Evolutionary conservation across 257 asterid species (phyloP).

Genomic region (Solanum pinnatisectum): DNA sequence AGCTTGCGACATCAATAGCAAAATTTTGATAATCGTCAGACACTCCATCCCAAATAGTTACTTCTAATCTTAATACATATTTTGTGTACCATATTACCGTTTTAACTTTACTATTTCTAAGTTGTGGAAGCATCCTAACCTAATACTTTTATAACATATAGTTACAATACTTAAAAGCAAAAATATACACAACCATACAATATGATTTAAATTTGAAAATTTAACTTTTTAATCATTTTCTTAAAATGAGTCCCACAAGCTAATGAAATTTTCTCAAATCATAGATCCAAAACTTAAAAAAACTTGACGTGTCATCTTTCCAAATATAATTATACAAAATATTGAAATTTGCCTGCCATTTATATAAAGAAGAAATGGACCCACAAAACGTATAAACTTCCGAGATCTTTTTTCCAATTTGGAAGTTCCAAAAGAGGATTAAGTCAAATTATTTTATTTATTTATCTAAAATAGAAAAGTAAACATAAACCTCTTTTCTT

Average conservation of each 20-base stretch:
- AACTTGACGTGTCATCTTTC: background rate
- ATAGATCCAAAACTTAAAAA: background rate
- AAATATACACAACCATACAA: background rate
- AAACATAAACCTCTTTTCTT: background rate
- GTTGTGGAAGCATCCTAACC: background rate
- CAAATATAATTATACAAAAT: background rate
- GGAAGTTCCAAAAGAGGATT: background rate
- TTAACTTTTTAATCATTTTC: background rate
- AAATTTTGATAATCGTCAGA: too few species aligned
- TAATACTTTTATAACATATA: background rate
- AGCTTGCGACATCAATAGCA: background rate
- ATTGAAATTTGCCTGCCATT: background rate
- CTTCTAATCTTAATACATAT: too few species aligned
- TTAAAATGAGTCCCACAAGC: background rate
- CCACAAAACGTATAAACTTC: slow-evolving; percentile 12
- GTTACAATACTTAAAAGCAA: background rate
- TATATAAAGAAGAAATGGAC: slow-evolving; percentile 3
- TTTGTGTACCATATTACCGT: background rate
- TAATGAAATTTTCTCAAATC: background rate
- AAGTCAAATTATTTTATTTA: background rate
- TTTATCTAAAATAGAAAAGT: background rate
- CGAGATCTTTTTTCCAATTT: slow-evolving; percentile 12
- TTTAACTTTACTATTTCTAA: background rate
- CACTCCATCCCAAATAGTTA: background rate
- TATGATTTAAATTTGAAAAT: background rate